These are phyloP conservation scores for Camelina hispida DNA, from an alignment of 345 rosid genomes.

Conservation along the genomic window DNA sequence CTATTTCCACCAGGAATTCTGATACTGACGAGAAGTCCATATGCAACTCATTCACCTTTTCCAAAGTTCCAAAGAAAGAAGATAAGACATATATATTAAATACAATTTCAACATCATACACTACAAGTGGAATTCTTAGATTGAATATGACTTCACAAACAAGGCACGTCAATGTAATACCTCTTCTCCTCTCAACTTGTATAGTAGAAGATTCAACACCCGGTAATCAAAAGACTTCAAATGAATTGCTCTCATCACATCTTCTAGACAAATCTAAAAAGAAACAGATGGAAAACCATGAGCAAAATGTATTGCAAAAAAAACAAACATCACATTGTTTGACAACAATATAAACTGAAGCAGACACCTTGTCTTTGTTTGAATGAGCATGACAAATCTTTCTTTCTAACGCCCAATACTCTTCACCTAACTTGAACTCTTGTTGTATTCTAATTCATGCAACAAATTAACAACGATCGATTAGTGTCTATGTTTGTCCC, in stretches of 20 bases:
- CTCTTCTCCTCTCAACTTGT: constrained; percentile 72
- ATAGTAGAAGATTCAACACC: constrained; percentile 79
- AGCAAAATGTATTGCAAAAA: not conserved
- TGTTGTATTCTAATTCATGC: constrained; percentile 57
- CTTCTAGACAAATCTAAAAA: constrained; percentile 61
- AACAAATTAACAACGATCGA: constrained; percentile 20
- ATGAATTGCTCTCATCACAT: constrained; percentile 77
- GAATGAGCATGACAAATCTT: constrained; percentile 71
- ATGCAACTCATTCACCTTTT: constrained; percentile 80
- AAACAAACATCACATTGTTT: not conserved
- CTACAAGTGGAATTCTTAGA: not conserved
- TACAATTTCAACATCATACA: not conserved
- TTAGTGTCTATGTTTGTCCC: constrained; percentile 25
- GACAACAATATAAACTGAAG: constrained; percentile 15
- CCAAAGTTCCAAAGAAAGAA: constrained; percentile 34
- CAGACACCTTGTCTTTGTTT: constrained; percentile 53
- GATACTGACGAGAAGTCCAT: constrained; percentile 86
- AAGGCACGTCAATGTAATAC: constrained; percentile 45
- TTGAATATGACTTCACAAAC: not conserved
- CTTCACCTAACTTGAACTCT: constrained; percentile 73
- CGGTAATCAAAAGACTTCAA: constrained; percentile 91
- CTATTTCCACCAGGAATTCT: constrained; percentile 85
- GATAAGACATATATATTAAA: not conserved
- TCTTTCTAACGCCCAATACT: constrained; percentile 93
- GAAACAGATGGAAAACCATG: not conserved